Evolutionary conservation across 2,329 filamentous ascomycete species (phyloP).

Genomic region (Magnaporthiopsis rhizophila): DNA sequence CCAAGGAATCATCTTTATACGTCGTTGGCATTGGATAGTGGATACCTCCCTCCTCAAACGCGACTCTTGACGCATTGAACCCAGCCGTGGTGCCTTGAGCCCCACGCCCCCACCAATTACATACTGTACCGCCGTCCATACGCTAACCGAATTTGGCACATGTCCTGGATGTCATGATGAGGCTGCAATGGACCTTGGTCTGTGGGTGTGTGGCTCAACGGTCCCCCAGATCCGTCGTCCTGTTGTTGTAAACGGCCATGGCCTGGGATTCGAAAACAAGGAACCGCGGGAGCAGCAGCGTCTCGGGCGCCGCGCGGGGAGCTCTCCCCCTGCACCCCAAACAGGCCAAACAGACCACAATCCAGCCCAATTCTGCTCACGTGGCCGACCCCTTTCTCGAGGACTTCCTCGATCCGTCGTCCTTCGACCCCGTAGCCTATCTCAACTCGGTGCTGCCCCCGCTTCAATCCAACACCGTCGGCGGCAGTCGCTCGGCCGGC

Average conservation of each 20-base stretch:
- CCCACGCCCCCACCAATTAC: not conserved
- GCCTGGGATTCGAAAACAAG: slow-evolving; percentile 30
- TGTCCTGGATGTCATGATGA: not conserved
- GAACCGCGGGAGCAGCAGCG: slow-evolving; percentile 39
- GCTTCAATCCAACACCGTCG: slow-evolving; percentile 40
- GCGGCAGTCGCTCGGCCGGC: slow-evolving; percentile 7
- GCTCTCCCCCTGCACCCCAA: slow-evolving; percentile 32
- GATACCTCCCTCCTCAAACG: not conserved
- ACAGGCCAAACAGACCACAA: slow-evolving; percentile 25
- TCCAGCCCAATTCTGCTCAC: slow-evolving; percentile 49
- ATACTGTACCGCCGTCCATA: not conserved
- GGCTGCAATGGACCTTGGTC: not conserved
- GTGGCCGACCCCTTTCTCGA: slow-evolving; percentile 64
- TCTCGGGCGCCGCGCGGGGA: slow-evolving; percentile 24
- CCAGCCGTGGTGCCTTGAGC: not conserved
- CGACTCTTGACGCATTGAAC: not conserved
- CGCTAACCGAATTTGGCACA: not conserved
- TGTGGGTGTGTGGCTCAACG: not conserved
- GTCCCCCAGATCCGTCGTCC: not conserved
- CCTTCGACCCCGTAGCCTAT: slow-evolving; percentile 78
- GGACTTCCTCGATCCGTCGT: slow-evolving; percentile 66
- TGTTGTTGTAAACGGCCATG: slow-evolving; percentile 18
- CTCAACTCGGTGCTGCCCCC: slow-evolving; percentile 73
- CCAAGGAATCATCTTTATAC: not conserved
- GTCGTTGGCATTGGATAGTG: not conserved